These are phyloP conservation scores for Ustilago xerochloae DNA, from an alignment of 1,284 basidiomycete species.

Conservation along the genomic window DNA sequence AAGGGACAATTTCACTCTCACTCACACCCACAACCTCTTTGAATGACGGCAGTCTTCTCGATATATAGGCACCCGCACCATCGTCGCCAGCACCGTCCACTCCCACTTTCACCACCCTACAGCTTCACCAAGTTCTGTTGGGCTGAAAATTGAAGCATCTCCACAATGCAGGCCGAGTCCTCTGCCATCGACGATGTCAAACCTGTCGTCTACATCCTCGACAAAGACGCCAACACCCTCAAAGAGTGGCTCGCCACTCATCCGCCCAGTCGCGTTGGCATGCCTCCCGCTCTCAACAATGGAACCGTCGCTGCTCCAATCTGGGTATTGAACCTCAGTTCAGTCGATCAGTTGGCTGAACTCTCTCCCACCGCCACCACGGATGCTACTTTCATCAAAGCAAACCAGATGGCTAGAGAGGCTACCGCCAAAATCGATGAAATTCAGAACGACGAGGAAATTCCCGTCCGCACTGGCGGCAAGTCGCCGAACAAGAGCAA, in stretches of 20 bases:
- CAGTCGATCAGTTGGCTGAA: slow-evolving; percentile 22
- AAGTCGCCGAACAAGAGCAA: slow-evolving; percentile 18
- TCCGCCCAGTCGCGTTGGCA: slow-evolving; percentile 15
- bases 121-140: neutral
- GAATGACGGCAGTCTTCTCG: neutral
- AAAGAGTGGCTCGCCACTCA: slow-evolving; percentile 20
- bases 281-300: slow-evolving; percentile 16
- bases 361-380: neutral
- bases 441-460: slow-evolving; percentile 20
- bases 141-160: neutral
- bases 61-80: neutral
- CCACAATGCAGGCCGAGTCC: neutral
- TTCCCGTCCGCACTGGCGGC: slow-evolving; percentile 10
- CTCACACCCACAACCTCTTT: neutral
- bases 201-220: slow-evolving; percentile 16
- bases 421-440: neutral
- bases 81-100: neutral
- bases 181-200: neutral
- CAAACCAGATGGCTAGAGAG: slow-evolving; percentile 1
- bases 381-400: slow-evolving; percentile 7
- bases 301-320: slow-evolving; percentile 2
- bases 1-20: no score
- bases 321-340: slow-evolving; percentile 7
- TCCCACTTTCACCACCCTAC: neutral
- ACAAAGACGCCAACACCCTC: neutral